Base-by-base conservation (phyloP, 768 basidiomycete species). In the Agrocybe praecox region DNA sequence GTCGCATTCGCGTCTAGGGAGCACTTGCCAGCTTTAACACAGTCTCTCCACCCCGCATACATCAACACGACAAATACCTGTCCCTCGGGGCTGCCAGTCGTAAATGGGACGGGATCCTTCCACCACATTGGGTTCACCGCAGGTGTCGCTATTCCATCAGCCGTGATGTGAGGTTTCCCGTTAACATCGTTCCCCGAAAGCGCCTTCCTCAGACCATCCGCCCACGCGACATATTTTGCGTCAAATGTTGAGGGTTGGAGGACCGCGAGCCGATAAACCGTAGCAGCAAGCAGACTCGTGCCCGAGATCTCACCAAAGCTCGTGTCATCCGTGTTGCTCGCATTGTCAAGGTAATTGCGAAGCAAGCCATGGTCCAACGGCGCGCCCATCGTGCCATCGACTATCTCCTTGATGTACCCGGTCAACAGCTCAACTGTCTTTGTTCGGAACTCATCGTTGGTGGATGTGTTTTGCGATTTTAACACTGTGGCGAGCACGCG, bases 401-500 rank as follows among this genome's bases (percentile, higher is more conserved):
- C 46, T 47, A 81, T 81, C 46, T 80, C 78, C 63, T 72, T 72
- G 60, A 81, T 77, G 65, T 73, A 77, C 3, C 52, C 52, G 1
- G 71, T 73, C 19, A 79, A 64, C 14, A 69, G 49, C 3, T 48
- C 8, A 6, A 73, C 68, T 3, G 78, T 73, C 63, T 71, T 72
- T 6, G 59, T 56, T n/a, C 51, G 42, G 49, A 70, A 60, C 0
- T 74, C 74, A n/a, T 72, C 62, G 8, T 58, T 51, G 40, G 66
- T 59, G 23, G 49, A 32, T 12, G 18, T 43, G 14, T 23, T 40
- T 4, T 40, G 21, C 12, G 57, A 47, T 45, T 58, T 58, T 14
- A 53, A 66, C 14, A 80, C 67, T 0, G 79, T 78, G n/a, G 79
- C 79, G 42, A 82, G 71, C 3, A 90, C 85, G 14, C 88, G 78